phyloP scores from a whole-genome alignment of 2,329 filamentous ascomycete genomes.

The Aspergillus intermedius region DNA sequence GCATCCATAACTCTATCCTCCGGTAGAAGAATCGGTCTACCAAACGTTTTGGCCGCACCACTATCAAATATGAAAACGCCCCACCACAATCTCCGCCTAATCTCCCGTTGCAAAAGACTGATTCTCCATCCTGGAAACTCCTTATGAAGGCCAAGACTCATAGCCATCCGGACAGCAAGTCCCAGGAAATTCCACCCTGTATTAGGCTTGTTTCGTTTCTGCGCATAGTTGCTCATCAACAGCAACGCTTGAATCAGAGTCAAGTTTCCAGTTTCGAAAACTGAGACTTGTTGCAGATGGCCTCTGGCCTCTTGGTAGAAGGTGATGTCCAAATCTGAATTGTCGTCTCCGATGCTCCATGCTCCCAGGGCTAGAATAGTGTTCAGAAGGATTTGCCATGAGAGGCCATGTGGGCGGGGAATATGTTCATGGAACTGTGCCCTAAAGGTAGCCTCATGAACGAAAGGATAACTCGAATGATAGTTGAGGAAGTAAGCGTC shows the following conservation, averaged over 20 bases:
- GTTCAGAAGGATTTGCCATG: conserved; percentile 43
- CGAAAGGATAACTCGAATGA: conserved; percentile 42
- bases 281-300: conserved; percentile 39
- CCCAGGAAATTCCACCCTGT: conserved; percentile 46
- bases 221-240: conserved; percentile 45
- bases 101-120: conserved; percentile 36
- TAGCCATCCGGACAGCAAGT: conserved; percentile 44
- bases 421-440: conserved; percentile 42
- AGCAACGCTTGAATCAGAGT: conserved; percentile 44
- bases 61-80: conserved; percentile 43
- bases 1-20: conserved; percentile 40
- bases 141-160: conserved; percentile 46
- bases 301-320: conserved; percentile 44
- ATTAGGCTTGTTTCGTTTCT: conserved; percentile 48
- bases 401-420: conserved; percentile 35
- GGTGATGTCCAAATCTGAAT: conserved; percentile 39
- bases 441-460: conserved; percentile 44
- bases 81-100: conserved; percentile 38
- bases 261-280: conserved; percentile 46
- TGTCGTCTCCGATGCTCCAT: conserved; percentile 37
- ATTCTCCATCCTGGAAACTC: conserved; percentile 45
- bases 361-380: conserved; percentile 42
- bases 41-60: conserved; percentile 47
- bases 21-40: conserved; percentile 42
- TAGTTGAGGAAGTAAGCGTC: conserved; percentile 45